Evolutionary conservation across 768 basidiomycete species (phyloP).

Genomic region (Chalciporus chontae): DNA sequence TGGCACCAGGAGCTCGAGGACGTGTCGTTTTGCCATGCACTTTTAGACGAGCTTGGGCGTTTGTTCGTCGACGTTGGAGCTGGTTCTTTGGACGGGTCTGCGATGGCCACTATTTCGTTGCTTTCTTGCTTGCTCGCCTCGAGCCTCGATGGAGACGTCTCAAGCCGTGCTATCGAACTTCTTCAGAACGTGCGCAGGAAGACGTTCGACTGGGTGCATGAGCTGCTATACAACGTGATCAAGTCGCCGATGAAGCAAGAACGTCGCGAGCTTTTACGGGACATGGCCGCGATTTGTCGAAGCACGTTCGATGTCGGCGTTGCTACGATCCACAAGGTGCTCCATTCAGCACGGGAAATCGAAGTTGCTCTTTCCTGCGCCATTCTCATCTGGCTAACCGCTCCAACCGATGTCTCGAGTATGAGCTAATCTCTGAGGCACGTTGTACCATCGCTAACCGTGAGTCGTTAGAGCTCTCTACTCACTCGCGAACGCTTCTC

Average conservation of each 20-base stretch:
- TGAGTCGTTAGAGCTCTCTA: too few relatives aligned
- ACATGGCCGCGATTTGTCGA: conserved; percentile 36
- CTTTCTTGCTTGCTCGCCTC: conserved; percentile 32
- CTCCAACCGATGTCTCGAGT: too few relatives aligned
- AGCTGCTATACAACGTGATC: conserved; percentile 23
- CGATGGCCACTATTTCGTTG: conserved; percentile 28
- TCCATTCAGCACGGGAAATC: conserved; percentile 14
- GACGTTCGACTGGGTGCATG: conserved; percentile 31
- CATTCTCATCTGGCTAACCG: not conserved
- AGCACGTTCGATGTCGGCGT: conserved; percentile 20
- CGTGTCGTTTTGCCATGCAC: conserved; percentile 28
- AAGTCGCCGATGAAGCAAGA: not conserved
- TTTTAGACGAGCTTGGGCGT: conserved; percentile 32
- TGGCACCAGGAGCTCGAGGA: conserved; percentile 39
- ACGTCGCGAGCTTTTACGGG: conserved; percentile 20
- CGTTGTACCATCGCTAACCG: too few relatives aligned
- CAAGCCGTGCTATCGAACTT: conserved; percentile 14
- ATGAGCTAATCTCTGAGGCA: too few relatives aligned
- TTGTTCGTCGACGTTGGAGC: conserved; percentile 30
- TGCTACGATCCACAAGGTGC: not conserved
- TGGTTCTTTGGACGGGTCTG: conserved; percentile 35
- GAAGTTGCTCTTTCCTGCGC: conserved; percentile 13
- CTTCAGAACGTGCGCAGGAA: conserved; percentile 28
- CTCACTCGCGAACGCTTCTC: conserved; percentile 7
- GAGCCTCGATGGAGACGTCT: conserved; percentile 7